phyloP scores from a whole-genome alignment of 75 land plant species.

The Pinus albicaulis region DNA sequence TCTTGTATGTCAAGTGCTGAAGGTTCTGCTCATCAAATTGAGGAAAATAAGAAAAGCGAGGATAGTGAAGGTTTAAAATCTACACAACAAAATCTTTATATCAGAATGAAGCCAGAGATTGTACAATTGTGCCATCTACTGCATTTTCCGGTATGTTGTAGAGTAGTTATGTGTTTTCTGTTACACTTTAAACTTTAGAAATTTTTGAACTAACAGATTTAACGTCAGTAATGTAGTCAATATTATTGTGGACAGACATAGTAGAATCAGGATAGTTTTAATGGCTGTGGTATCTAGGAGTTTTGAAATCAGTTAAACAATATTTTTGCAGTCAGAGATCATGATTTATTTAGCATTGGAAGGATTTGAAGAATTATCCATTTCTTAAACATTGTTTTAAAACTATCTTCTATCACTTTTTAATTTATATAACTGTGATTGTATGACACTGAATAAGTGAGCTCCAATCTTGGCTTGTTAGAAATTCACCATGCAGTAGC shows the following conservation, averaged over 20 bases:
- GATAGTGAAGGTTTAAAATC: background rate
- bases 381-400: no score
- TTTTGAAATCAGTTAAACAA: background rate
- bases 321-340: background rate
- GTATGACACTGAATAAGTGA: no score
- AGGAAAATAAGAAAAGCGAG: background rate
- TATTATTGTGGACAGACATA: background rate
- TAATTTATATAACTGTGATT: no score
- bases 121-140: slow-evolving; percentile 2
- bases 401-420: no score
- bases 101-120: background rate
- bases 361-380: background rate
- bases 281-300: background rate
- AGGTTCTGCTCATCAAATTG: slow-evolving; percentile 1
- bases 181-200: background rate
- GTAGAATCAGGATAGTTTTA: background rate
- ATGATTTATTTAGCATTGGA: background rate
- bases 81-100: background rate
- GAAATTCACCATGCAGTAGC: no score
- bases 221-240: background rate
- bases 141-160: slow-evolving; percentile 3
- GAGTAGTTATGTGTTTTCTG: background rate
- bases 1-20: background rate
- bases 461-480: no score
- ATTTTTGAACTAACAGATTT: background rate